Evolutionary conservation across 257 asterid genomes (phyloP), one percentile per base, ranked within the genome.

Genomic region (Cruciata laevipes): DNA sequence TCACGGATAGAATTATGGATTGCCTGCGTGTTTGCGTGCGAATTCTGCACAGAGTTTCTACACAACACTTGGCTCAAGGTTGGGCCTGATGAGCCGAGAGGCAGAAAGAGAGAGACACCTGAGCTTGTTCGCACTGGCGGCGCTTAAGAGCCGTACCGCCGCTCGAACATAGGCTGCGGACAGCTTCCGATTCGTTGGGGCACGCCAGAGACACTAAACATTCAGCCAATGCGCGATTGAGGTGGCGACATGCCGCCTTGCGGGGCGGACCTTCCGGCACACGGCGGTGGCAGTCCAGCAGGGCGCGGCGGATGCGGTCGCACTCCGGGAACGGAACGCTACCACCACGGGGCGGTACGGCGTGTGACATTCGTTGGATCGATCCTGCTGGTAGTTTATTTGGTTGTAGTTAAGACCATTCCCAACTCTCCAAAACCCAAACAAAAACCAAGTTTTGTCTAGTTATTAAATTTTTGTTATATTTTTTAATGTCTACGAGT

Each of bases 141-240:
- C 96, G 96, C 82, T 91, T 91, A 31, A 89, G 80, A 69, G 90
- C 83, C 77, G 96, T 87, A 57, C 96, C 96, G 79, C 87, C 88
- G 82, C 96, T 89, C 65, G 96, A 83, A 79, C 96, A 91, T 73
- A 89, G 96, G 73, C 67, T 66, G 63, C 87, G 85, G 62, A 91
- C 96, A 37, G 92, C 92, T 61, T 83, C 96, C 44, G 83, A 80
- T 71, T 91, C 95, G 20, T 76, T 74, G 0, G 92, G 98, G 65
- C 96, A 91, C 37, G 81, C 84, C 51, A 70, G 72, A 42, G 88
- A 80, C 82, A 91, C 88, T 61, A 91, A 75, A 73, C 98, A 91
- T 80, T 82, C 78, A 14, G 96, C 98, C 23, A 89, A 67, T 13
- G 95, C 82, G 38, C 87, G 90, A 62, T 87, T 91, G 69, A 89